Base-by-base conservation (phyloP, 2,329 filamentous ascomycete species). In the Xylariomycetidae sp. region DNA sequence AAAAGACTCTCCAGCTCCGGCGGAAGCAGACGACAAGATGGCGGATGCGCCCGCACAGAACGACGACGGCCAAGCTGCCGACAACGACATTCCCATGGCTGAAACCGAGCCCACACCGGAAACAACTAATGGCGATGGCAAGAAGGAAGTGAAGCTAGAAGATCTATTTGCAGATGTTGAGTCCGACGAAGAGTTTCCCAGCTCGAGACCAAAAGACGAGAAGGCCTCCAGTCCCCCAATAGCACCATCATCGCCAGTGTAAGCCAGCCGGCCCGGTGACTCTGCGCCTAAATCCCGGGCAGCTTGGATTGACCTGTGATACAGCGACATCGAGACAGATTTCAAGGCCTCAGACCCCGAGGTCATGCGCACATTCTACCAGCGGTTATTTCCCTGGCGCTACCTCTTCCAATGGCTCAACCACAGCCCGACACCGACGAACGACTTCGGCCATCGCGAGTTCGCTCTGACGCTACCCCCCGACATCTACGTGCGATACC, bases 391-490 rank as follows among this genome's bases (percentile, higher is more conserved):
- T 51, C 92, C 92, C 4, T 98, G 94, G 71, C 79, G 89, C 39
- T 83, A 86, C 41, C 78, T 96, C 14, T 98, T 95, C 63, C 89
- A 95, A 59, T 98, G 92, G 92, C 76, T 98, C 29, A 98, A 96
- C 56, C 92, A 96, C 61, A 86, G 85, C 34, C 82, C 87, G 6
- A 79, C 79, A 6, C 89, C 92, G 0, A 82, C 83, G 4, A 82
- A 80, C 45, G 89, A 96, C 61, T 96, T 96, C 64, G 79, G 72
- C 18, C 85, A 96, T 58, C 83, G 92, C 54, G 92, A 98, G 60
- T 96, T 98, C 57, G 89, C 92, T 13, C 90, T 96, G 55, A 95
- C 89, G 2, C 72, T 96, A n/a, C 81, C 83, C 38, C 93, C 89
- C 54, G 89, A 95, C 48, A 85, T 84, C 25, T 95, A 95, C 59